Evolutionary conservation across 225 moss, liverwort and hornwort species (phyloP).

Genomic region (Asterella californica): DNA sequence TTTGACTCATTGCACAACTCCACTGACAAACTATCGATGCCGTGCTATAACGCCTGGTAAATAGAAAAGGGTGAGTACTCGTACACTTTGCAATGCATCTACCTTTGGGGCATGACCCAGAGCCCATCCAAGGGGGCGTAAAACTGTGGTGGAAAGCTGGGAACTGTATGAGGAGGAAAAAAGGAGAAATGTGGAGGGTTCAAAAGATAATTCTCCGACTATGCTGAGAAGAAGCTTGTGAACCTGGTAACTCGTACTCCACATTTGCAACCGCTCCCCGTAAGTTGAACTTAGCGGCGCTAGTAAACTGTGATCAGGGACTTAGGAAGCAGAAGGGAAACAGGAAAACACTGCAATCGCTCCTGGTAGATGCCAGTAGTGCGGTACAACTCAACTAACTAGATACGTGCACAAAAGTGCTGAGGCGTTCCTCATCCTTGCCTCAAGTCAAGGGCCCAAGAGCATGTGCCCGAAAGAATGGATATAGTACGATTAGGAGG

Average conservation of each 20-base stretch:
- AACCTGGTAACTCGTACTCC: background rate
- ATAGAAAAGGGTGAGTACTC: background rate
- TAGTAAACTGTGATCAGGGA: background rate
- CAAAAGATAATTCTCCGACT: background rate
- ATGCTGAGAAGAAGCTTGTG: background rate
- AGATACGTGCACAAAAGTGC: background rate
- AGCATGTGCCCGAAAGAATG: conserved; percentile 30
- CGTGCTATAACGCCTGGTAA: background rate
- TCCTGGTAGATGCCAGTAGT: conserved; percentile 8
- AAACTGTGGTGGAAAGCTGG: background rate
- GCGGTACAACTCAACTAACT: conserved; percentile 10
- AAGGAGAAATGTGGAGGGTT: conserved; percentile 9
- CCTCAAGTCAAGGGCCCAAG: conserved; percentile 3
- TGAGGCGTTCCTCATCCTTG: background rate
- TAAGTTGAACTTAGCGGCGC: background rate
- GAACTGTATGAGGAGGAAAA: background rate
- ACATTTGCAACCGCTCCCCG: background rate
- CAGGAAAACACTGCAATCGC: background rate
- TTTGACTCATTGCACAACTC: background rate
- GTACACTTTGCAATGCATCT: background rate
- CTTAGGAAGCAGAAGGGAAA: background rate
- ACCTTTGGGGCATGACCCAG: background rate
- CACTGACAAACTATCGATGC: background rate
- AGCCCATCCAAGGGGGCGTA: background rate
- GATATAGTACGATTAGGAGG: conserved; percentile 19